phyloP scores from a whole-genome alignment of 2,329 filamentous ascomycete species.

The Sclerotinia borealis region DNA sequence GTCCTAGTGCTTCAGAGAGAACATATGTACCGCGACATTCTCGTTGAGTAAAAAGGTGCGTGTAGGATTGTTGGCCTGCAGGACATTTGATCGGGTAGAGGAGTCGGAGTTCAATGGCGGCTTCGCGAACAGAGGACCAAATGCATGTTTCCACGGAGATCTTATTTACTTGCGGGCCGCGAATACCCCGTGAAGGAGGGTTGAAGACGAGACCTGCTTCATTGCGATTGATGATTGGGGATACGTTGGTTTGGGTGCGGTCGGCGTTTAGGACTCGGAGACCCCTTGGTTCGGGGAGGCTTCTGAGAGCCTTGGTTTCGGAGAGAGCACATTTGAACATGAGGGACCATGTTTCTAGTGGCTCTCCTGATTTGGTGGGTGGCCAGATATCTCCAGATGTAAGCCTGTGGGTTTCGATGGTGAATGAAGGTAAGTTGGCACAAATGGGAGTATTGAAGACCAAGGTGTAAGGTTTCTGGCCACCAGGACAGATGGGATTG shows the following conservation, averaged over 20 bases:
- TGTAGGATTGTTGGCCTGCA: background rate
- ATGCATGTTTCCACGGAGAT: background rate
- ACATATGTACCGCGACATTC: background rate
- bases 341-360: background rate
- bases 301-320: background rate
- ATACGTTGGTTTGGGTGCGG: background rate
- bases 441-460: background rate
- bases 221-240: background rate
- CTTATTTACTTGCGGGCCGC: background rate
- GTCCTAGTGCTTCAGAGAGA: background rate
- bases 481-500: background rate
- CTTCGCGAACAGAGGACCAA: background rate
- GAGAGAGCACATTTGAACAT: background rate
- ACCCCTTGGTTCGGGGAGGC: background rate
- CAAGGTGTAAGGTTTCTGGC: background rate
- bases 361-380: background rate
- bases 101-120: background rate
- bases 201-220: background rate
- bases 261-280: background rate
- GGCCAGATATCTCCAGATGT: background rate
- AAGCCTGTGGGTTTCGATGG: background rate
- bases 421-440: background rate
- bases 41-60: background rate
- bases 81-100: background rate
- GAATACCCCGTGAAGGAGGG: background rate